These are phyloP conservation scores for Pseudonitzschia pungens DNA, from an alignment of 108 stramenopile genomes.

Conservation along the genomic window DNA sequence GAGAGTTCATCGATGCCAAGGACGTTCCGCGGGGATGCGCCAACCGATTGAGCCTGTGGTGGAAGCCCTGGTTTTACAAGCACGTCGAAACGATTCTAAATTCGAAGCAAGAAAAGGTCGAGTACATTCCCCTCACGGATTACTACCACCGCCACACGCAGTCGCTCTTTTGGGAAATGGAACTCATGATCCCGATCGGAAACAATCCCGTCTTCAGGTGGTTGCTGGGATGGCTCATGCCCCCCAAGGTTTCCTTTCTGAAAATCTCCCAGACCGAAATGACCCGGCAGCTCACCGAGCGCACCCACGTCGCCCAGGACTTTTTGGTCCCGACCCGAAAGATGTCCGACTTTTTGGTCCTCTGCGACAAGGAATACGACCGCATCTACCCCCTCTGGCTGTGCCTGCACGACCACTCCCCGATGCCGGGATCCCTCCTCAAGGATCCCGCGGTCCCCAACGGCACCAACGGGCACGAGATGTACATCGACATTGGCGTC, in stretches of 20 bases:
- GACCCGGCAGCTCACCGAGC: constrained; percentile 33
- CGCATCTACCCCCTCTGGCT: constrained; percentile 57
- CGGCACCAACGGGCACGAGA: constrained; percentile 22
- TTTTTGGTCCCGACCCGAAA: constrained; percentile 52
- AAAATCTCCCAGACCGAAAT: constrained; percentile 44
- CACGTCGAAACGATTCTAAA: constrained; percentile 49
- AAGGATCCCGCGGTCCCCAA: constrained; percentile 20
- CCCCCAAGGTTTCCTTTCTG: constrained; percentile 54
- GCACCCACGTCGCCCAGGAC: constrained; percentile 53
- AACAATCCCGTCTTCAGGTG: constrained; percentile 56
- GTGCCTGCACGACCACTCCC: constrained; percentile 38
- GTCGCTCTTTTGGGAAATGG: constrained; percentile 67
- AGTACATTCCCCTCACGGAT: constrained; percentile 56
- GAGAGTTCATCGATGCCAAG: constrained; percentile 42
- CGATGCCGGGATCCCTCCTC: constrained; percentile 32
- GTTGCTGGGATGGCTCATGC: constrained; percentile 57
- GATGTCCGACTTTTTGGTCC: constrained; percentile 35
- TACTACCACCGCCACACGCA: constrained; percentile 62
- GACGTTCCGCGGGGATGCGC: constrained; percentile 15
- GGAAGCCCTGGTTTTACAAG: constrained; percentile 68
- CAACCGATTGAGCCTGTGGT: constrained; percentile 39
- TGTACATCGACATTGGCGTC: constrained; percentile 62
- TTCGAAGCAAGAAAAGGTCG: constrained; percentile 16
- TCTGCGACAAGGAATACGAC: constrained; percentile 40
- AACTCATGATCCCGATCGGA: constrained; percentile 60